Evolutionary conservation across 2,329 filamentous ascomycete species (phyloP).

Genomic region (Incumbomyces lentus): DNA sequence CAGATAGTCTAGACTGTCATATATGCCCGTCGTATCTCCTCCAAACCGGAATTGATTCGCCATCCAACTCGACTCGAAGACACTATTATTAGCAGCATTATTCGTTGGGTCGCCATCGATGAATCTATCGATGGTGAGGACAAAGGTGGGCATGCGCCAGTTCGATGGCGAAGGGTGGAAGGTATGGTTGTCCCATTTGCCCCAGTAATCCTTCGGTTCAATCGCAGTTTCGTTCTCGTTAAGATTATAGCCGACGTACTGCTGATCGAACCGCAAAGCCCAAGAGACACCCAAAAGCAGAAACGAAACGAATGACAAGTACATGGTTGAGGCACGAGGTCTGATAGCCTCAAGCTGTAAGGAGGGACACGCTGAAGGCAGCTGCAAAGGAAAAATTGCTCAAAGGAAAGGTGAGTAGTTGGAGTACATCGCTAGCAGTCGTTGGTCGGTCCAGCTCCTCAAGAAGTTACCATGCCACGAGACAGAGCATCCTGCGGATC

Average conservation of each 20-base stretch:
- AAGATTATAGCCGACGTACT: slow-evolving; percentile 38
- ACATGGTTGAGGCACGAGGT: slow-evolving; percentile 1
- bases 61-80: slow-evolving; percentile 50
- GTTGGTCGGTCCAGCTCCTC: too few species aligned
- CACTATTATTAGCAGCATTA: slow-evolving; percentile 51
- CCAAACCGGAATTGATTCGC: slow-evolving; percentile 55
- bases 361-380: background rate
- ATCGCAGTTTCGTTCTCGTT: slow-evolving; percentile 40
- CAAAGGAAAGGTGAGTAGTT: too few species aligned
- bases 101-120: slow-evolving; percentile 56
- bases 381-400: background rate
- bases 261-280: slow-evolving; percentile 13
- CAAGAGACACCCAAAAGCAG: background rate
- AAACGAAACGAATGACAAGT: background rate
- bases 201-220: slow-evolving; percentile 45
- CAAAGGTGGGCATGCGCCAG: slow-evolving; percentile 58
- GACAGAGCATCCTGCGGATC: too few species aligned
- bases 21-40: slow-evolving; percentile 49
- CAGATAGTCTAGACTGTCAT: slow-evolving; percentile 54
- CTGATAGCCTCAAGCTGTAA: background rate
- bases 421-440: too few species aligned
- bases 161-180: slow-evolving; percentile 49
- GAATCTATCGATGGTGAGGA: slow-evolving; percentile 53
- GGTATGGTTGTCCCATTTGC: slow-evolving; percentile 40
- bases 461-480: too few species aligned